phyloP scores from a whole-genome alignment of 768 basidiomycete genomes.

The Tricholoma matsutake region DNA sequence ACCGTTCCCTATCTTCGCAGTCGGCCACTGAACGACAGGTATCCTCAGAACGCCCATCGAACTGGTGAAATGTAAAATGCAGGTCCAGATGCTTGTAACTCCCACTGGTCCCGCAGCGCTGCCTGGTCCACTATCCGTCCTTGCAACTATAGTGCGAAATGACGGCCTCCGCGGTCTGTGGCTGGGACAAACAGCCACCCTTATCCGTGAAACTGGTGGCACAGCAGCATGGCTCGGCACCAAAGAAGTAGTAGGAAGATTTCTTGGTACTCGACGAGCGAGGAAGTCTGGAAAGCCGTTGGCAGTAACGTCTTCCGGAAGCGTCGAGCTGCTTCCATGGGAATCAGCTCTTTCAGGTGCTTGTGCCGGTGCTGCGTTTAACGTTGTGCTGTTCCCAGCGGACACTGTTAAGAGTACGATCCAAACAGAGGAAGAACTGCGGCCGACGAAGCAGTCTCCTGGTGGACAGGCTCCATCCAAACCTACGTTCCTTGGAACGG shows the following conservation, averaged over 20 bases:
- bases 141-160: conserved; percentile 57
- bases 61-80: conserved; percentile 97
- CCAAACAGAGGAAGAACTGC: conserved; percentile 89
- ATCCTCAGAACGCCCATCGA: conserved; percentile 81
- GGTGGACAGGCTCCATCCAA: conserved; percentile 22
- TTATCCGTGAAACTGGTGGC: conserved; percentile 92
- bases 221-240: conserved; percentile 88
- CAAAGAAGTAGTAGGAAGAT: conserved; percentile 72
- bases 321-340: conserved; percentile 57
- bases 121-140: conserved; percentile 73
- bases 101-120: conserved; percentile 30
- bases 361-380: conserved; percentile 81
- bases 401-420: conserved; percentile 94
- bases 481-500: conserved; percentile 55
- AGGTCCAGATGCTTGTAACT: conserved; percentile 77
- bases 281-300: conserved; percentile 5
- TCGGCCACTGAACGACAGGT: conserved; percentile 3
- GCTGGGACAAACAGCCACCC: conserved; percentile 92
- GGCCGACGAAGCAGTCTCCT: conserved; percentile 32
- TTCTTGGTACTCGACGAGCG: conserved; percentile 53
- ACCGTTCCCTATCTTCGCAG: neutral
- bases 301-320: conserved; percentile 29
- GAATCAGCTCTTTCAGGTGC: conserved; percentile 88
- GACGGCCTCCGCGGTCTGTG: conserved; percentile 86
- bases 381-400: conserved; percentile 89